Evolutionary conservation across 2,329 filamentous ascomycete species (phyloP).

Genomic region (Rosellinia necatrix): DNA sequence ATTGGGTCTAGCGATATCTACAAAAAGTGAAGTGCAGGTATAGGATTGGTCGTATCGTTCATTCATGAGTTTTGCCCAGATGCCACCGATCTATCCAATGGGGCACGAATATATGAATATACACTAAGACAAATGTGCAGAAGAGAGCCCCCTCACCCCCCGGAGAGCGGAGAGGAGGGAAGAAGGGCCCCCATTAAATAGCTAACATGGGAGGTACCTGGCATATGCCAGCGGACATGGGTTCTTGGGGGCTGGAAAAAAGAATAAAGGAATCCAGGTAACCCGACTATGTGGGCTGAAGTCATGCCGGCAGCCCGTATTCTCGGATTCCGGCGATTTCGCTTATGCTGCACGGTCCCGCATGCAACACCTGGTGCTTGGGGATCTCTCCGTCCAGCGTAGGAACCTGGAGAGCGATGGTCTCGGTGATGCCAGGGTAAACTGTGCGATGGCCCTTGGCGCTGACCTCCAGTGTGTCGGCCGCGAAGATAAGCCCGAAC

Average conservation of each 20-base stretch:
- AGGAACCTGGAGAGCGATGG: conserved; percentile 46
- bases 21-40: too few relatives aligned
- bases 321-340: conserved; percentile 30
- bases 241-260: too few relatives aligned
- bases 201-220: too few relatives aligned
- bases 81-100: background rate
- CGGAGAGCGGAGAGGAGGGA: background rate
- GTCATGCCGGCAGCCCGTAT: conserved; percentile 14
- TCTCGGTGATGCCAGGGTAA: conserved; percentile 47
- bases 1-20: too few relatives aligned
- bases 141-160: too few relatives aligned
- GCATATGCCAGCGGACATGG: too few relatives aligned
- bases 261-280: too few relatives aligned
- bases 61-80: background rate
- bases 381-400: conserved; percentile 42
- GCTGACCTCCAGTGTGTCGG: conserved; percentile 48
- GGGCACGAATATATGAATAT: background rate
- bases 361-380: conserved; percentile 46
- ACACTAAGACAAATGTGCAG: too few relatives aligned
- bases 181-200: too few relatives aligned
- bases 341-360: conserved; percentile 43
- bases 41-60: too few relatives aligned
- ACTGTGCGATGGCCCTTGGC: conserved; percentile 46
- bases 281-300: background rate
- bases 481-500: conserved; percentile 48